Base-by-base conservation (phyloP, 2,329 filamentous ascomycete species). In the Fusarium kyushuense region DNA sequence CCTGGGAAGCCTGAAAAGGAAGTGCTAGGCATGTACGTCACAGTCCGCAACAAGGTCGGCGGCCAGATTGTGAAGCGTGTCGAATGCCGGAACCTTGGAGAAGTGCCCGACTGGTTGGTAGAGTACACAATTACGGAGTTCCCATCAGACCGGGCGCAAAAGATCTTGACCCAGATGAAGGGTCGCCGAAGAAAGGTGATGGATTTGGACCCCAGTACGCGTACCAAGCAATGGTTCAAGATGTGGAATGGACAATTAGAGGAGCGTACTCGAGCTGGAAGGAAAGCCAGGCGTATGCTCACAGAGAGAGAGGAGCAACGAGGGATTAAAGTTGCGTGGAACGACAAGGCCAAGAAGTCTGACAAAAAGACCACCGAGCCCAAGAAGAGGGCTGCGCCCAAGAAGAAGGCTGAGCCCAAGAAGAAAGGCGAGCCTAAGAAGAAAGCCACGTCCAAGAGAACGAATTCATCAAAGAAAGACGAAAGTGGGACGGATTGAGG, bases 51-150 rank as follows among this genome's bases (percentile, higher is more conserved):
- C 81, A 87, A 86, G 67, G 86, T 97, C 54, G 90, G 96, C 73
- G 89, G 86, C 19, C 54, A 81, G 14, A 85, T 86, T 54, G 87
- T 93, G 2, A 75, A 81, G 0, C 89, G 93, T 5, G 92, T 93
- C 0, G 67, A 45, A 3, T 8, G 17, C n/a, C n/a, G 19, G 14
- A 16, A 9, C 14, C 9, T 16, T 4, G 21, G 21, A 16, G 23
- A 55, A n/a, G 27, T 57, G 6, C 29, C 6, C 9, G 13, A 36
- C 19, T 97, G 94, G 94, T 77, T 80, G 1, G 82, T 97, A n/a
- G 88, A 96, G 71, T 97, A 97, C 78, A 84, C 89, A 35, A 80
- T 97, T 47, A 84, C 86, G 45, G 91, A 94, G 67, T 81, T 94
- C 3, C 53, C 78, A 0, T 67, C 70, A 4, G 65, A 76, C 0